A percentile compares a stretch with the other conserved stretches of the same genome.
Evolutionary conservation across 2,329 filamentous ascomycete species (phyloP).

Genomic region (Monosporascus sp.): DNA sequence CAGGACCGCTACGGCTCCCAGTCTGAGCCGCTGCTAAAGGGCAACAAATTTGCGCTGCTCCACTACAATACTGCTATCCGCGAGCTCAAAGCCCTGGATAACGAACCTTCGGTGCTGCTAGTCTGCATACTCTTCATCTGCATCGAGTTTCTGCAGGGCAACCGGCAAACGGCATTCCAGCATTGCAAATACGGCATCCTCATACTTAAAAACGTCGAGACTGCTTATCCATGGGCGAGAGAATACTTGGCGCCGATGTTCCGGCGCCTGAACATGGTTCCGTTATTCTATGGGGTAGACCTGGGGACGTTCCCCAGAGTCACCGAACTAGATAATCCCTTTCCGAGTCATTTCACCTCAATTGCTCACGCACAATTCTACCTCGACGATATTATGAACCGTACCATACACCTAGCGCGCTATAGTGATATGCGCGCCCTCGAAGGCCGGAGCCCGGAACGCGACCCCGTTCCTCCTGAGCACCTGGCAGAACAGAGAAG

Average conservation of each 20-base stretch:
- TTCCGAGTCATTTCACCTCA: slow-evolving; percentile 14
- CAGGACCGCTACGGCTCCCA: slow-evolving; percentile 14
- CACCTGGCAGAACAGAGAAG: slow-evolving; percentile 17
- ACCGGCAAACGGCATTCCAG: slow-evolving; percentile 27
- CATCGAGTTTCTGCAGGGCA: slow-evolving; percentile 35
- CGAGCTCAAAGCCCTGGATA: slow-evolving; percentile 22
- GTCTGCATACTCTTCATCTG: slow-evolving; percentile 38
- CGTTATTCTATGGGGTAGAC: slow-evolving; percentile 30
- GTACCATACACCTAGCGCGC: slow-evolving; percentile 25
- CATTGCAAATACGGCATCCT: slow-evolving; percentile 34
- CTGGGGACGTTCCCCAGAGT: slow-evolving; percentile 18
- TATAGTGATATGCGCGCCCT: slow-evolving; percentile 22
- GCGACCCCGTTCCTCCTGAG: slow-evolving; percentile 8
- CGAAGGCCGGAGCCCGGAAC: slow-evolving; percentile 4
- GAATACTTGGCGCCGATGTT: slow-evolving; percentile 31
- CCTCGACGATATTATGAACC: slow-evolving; percentile 23
- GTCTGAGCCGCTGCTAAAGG: slow-evolving; percentile 2
- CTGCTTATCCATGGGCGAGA: slow-evolving; percentile 22
- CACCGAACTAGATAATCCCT: slow-evolving; percentile 14
- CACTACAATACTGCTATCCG: slow-evolving; percentile 38
- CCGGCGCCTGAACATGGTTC: slow-evolving; percentile 32
- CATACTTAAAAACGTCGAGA: slow-evolving; percentile 26
- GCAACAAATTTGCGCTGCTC: slow-evolving; percentile 27
- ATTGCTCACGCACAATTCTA: slow-evolving; percentile 24
- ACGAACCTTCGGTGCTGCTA: slow-evolving; percentile 30